Conservation (phyloP, 179 eudicot species). For the Sideroxylon spinosum region DNA sequence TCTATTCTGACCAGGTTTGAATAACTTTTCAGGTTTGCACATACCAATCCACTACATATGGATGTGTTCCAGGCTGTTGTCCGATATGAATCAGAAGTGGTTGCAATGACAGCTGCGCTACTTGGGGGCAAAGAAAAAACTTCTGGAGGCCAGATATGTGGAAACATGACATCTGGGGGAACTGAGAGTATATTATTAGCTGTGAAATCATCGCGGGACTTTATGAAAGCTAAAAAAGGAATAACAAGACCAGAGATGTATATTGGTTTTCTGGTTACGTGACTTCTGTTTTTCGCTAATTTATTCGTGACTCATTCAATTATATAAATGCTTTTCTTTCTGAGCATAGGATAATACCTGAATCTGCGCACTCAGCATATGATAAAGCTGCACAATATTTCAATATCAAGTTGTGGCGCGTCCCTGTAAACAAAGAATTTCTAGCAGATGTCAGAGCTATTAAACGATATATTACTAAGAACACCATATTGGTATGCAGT, state of each 20-base stretch:
- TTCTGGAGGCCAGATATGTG: slow-evolving; percentile 90
- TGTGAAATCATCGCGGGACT: slow-evolving; percentile 89
- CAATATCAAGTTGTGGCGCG: slow-evolving; percentile 86
- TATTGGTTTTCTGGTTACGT: slow-evolving; percentile 12
- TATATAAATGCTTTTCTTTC: slow-evolving; percentile 13
- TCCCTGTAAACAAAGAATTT: slow-evolving; percentile 70
- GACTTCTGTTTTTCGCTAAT: slow-evolving; percentile 1
- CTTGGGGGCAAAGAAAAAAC: slow-evolving; percentile 77
- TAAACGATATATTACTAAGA: slow-evolving; percentile 60
- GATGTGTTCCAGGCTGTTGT: slow-evolving; percentile 90
- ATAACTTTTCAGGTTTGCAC: slow-evolving; percentile 73
- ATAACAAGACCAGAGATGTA: slow-evolving; percentile 84
- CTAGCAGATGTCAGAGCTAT: slow-evolving; percentile 80
- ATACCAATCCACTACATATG: slow-evolving; percentile 92
- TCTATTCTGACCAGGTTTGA: background rate
- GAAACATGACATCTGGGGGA: slow-evolving; percentile 99
- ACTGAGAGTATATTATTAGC: slow-evolving; percentile 95
- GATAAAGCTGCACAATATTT: slow-evolving; percentile 98
- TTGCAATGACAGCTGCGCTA: slow-evolving; percentile 91
- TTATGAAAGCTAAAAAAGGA: slow-evolving; percentile 77
- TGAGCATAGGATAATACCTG: slow-evolving; percentile 74
- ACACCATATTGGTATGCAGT: slow-evolving; percentile 65
- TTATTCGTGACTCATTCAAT: background rate
- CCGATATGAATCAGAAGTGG: slow-evolving; percentile 87
- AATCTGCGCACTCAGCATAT: slow-evolving; percentile 96